Evolutionary conservation across 768 basidiomycete species (phyloP).

Genomic region (Sporobolomyces roseus): DNA sequence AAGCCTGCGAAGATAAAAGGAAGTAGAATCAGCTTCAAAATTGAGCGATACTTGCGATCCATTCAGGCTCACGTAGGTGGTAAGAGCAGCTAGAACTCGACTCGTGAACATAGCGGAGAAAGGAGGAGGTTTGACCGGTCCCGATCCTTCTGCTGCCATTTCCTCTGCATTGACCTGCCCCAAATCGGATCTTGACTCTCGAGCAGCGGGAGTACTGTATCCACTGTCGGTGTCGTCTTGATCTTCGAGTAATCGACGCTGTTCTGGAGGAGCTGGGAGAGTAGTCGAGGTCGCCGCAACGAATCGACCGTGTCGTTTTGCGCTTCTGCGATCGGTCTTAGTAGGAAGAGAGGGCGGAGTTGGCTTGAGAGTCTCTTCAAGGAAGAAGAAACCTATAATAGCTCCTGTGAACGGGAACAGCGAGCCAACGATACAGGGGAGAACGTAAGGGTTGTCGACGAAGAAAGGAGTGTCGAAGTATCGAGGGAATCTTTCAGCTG

Average conservation of each 20-base stretch:
- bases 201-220: slow-evolving; percentile 25
- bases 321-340: neutral
- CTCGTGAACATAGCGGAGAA: slow-evolving; percentile 15
- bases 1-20: neutral
- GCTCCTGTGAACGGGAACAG: slow-evolving; percentile 38
- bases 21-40: neutral
- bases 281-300: slow-evolving; percentile 30
- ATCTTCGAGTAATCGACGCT: slow-evolving; percentile 9
- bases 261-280: slow-evolving; percentile 12
- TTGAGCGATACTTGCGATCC: too few species aligned
- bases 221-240: slow-evolving; percentile 29
- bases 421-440: slow-evolving; percentile 43
- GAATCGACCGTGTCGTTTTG: slow-evolving; percentile 18
- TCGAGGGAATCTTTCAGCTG: slow-evolving; percentile 28
- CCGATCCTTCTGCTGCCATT: neutral
- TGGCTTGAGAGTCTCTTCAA: slow-evolving; percentile 40
- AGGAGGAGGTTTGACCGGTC: neutral
- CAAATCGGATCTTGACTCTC: neutral
- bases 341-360: neutral
- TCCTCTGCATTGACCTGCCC: neutral
- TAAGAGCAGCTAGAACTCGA: slow-evolving; percentile 12
- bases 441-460: slow-evolving; percentile 33
- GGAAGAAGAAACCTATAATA: slow-evolving; percentile 37
- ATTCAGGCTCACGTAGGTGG: slow-evolving; percentile 22
- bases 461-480: slow-evolving; percentile 28